Evolutionary conservation across 257 asterid genomes (phyloP).

Genomic region (Nicotiana undulata): DNA sequence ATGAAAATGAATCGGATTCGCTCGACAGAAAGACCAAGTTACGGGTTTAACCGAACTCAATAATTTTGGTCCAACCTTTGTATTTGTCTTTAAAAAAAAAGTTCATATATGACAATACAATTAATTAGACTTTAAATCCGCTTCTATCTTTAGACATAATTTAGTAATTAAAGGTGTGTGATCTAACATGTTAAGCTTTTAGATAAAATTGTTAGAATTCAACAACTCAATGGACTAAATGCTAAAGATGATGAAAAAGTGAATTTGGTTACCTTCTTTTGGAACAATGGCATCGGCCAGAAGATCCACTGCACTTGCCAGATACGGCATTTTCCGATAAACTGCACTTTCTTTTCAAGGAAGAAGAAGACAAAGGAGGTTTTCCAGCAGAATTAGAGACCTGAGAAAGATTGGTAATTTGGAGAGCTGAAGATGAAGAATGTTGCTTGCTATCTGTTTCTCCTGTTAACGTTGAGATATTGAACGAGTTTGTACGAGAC

Average conservation of each 20-base stretch:
- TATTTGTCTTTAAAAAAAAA: no score
- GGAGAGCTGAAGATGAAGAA: constrained; percentile 42
- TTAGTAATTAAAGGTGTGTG: no score
- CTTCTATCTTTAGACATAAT: no score
- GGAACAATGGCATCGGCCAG: constrained; percentile 83
- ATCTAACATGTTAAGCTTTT: no score
- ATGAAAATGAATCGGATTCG: no score
- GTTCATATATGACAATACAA: no score
- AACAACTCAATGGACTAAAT: no score
- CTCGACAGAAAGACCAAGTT: no score
- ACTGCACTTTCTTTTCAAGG: constrained; percentile 58
- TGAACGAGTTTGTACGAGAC: constrained; percentile 45
- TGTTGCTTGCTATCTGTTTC: constrained; percentile 34
- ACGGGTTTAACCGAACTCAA: no score
- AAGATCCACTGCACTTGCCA: constrained; percentile 73
- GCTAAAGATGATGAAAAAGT: not conserved
- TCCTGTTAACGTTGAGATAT: constrained; percentile 47
- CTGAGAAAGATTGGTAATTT: constrained; percentile 37
- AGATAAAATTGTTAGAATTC: no score
- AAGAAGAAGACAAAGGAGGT: constrained; percentile 69
- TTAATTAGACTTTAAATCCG: no score
- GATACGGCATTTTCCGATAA: constrained; percentile 60
- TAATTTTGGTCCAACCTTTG: no score
- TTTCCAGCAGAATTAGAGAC: constrained; percentile 50
- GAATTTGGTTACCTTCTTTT: constrained; percentile 49